Evolutionary conservation across 768 basidiomycete genomes (phyloP).

Genomic region (Tricholoma matsutake): DNA sequence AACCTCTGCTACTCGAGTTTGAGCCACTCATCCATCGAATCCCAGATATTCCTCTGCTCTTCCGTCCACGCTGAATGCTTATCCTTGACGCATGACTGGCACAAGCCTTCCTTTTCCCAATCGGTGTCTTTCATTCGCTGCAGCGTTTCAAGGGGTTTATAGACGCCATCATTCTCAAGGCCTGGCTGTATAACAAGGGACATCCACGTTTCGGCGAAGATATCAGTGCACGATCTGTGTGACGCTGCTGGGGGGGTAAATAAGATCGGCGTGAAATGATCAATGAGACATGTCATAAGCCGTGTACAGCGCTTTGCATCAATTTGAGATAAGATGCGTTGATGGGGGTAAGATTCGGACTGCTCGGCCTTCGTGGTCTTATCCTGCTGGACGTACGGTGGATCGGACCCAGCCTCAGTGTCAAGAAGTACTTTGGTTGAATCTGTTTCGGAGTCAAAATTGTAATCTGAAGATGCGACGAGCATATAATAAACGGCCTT

Average conservation of each 20-base stretch:
- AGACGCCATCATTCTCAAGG: conserved; percentile 57
- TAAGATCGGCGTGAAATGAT: conserved; percentile 66
- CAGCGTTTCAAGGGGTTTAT: conserved; percentile 70
- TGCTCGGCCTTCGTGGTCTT: conserved; percentile 5
- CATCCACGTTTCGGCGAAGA: conserved; percentile 74
- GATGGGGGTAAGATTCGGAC: conserved; percentile 3
- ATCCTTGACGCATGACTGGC: conserved; percentile 51
- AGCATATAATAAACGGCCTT: conserved; percentile 66
- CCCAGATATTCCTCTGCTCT: conserved; percentile 61
- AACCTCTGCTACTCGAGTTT: conserved; percentile 3
- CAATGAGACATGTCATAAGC: conserved; percentile 56
- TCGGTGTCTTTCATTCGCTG: conserved; percentile 54
- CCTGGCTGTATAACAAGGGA: no score
- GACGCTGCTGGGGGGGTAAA: conserved; percentile 68
- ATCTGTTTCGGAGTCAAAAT: background rate
- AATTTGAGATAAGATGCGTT: conserved; percentile 25
- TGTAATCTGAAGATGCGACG: conserved; percentile 36
- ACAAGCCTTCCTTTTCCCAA: conserved; percentile 60
- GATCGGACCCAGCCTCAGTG: background rate
- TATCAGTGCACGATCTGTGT: conserved; percentile 74
- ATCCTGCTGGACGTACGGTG: conserved; percentile 5
- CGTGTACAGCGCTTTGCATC: conserved; percentile 39
- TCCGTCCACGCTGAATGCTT: conserved; percentile 66
- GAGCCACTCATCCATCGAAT: conserved; percentile 59
- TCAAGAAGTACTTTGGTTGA: background rate